Evolutionary conservation across 768 basidiomycete species (phyloP).

Genomic region (Leccinum subgranulosum): DNA sequence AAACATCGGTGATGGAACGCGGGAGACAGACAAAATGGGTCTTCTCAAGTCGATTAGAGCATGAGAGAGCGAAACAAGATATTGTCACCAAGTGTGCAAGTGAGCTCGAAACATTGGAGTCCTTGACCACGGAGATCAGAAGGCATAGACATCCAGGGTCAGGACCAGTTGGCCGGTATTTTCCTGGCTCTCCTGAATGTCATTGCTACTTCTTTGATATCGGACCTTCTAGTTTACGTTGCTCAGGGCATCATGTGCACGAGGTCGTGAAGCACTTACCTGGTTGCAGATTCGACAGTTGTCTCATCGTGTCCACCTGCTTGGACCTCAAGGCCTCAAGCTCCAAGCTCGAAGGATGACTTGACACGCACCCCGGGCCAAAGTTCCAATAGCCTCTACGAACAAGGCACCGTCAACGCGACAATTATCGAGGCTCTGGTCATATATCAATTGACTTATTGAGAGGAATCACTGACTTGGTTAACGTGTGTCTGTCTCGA

Average conservation of each 20-base stretch:
- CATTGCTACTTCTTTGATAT: neutral
- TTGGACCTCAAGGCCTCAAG: neutral
- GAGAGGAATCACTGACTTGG: neutral
- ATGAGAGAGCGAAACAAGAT: neutral
- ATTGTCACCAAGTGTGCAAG: neutral
- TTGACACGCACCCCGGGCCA: neutral
- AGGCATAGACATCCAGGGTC: neutral
- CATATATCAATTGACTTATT: neutral
- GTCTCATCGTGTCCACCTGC: neutral
- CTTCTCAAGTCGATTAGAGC: neutral
- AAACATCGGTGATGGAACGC: slow-evolving; percentile 1
- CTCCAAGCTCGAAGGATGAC: neutral
- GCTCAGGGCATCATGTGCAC: neutral
- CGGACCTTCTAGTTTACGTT: neutral
- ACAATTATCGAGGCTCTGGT: neutral
- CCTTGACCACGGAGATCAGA: slow-evolving; percentile 3
- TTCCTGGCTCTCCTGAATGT: neutral
- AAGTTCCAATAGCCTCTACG: neutral
- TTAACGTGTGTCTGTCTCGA: slow-evolving; percentile 39
- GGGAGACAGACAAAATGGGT: neutral
- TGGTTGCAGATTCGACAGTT: neutral
- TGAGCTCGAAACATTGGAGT: neutral
- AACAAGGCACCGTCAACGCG: neutral
- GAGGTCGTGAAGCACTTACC: neutral
- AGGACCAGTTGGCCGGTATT: neutral